Evolutionary conservation across 1,139 yeast species (phyloP).

Genomic region (Scheffersomyces illinoinensis): DNA sequence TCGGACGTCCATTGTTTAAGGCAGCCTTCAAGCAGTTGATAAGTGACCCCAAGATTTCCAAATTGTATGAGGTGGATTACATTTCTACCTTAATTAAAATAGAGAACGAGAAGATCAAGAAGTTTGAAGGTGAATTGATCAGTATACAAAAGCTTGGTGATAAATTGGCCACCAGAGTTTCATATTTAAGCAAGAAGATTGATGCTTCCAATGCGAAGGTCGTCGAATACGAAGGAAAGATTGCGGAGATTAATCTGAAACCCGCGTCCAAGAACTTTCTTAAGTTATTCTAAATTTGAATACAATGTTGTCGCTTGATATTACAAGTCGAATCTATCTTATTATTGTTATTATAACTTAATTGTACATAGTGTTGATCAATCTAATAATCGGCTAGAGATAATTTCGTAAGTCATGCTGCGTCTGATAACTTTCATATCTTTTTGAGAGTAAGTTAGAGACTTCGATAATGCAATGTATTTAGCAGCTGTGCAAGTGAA

Average conservation of each 20-base stretch:
- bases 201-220: constrained; percentile 54
- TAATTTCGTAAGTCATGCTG: constrained; percentile 62
- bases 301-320: not conserved
- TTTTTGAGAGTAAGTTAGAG: constrained; percentile 57
- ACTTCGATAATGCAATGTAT: constrained; percentile 50
- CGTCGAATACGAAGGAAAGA: constrained; percentile 35
- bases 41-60: constrained; percentile 55
- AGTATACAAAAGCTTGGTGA: constrained; percentile 52
- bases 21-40: constrained; percentile 77
- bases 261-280: constrained; percentile 10
- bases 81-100: constrained; percentile 52
- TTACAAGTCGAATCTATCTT: not conserved
- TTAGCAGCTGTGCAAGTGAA: constrained; percentile 82
- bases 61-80: constrained; percentile 65
- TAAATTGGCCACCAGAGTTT: constrained; percentile 59
- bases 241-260: constrained; percentile 17
- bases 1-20: constrained; percentile 82
- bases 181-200: constrained; percentile 67
- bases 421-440: constrained; percentile 73
- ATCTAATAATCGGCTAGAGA: constrained; percentile 20
- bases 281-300: not conserved
- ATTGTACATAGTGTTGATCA: constrained; percentile 1
- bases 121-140: constrained; percentile 71
- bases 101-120: constrained; percentile 65
- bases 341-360: not conserved